These are phyloP conservation scores for Bipolaris gigantea DNA, from an alignment of 2,329 filamentous ascomycete genomes.

Conservation along the genomic window DNA sequence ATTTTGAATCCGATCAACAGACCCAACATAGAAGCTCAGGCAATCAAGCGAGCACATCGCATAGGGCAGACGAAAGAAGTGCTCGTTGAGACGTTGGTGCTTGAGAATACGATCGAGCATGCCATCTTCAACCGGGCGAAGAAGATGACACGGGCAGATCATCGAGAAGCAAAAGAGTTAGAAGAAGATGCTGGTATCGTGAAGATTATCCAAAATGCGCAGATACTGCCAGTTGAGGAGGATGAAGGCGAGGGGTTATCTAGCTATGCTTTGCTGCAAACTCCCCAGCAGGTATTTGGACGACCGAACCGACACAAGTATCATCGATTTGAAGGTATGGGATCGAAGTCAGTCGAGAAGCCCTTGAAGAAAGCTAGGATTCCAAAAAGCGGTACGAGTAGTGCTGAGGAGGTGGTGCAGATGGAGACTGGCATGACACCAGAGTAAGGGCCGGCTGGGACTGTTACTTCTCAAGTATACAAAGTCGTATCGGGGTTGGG, in stretches of 20 bases:
- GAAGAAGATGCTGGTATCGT: constrained; percentile 62
- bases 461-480: no score
- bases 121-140: constrained; percentile 73
- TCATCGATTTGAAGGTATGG: constrained; percentile 28
- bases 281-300: constrained; percentile 52
- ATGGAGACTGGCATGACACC: not conserved
- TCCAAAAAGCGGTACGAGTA: not conserved
- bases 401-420: not conserved
- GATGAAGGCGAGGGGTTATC: constrained; percentile 33
- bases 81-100: constrained; percentile 80
- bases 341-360: constrained; percentile 20
- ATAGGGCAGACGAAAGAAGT: constrained; percentile 82
- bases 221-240: constrained; percentile 49
- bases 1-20: constrained; percentile 89
- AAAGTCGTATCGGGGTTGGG: not conserved
- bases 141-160: constrained; percentile 69
- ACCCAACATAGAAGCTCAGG: constrained; percentile 82
- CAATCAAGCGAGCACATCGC: constrained; percentile 84
- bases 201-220: constrained; percentile 61
- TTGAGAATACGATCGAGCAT: constrained; percentile 81
- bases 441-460: not conserved
- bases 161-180: constrained; percentile 58
- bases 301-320: constrained; percentile 35
- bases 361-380: constrained; percentile 24
- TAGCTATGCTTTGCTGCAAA: constrained; percentile 48